Conservation (phyloP, 805 yeast genomes). For the Yarrowia alimentaria region DNA sequence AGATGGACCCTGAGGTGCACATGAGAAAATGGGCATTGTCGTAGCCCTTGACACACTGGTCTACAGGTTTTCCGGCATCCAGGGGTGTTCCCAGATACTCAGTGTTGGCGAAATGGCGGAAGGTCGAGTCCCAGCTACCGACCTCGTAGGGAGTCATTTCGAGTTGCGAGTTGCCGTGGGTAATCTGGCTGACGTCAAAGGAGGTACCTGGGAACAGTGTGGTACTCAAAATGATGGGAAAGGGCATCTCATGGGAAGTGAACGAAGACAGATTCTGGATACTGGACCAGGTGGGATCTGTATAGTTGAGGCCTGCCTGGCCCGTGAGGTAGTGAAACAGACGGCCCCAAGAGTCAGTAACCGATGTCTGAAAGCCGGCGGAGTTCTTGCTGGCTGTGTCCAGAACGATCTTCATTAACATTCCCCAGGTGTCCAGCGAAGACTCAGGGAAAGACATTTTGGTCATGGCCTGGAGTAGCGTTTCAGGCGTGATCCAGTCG, state of each 20-base stretch:
- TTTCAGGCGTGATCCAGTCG: no score
- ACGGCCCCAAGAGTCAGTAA: conserved; percentile 83
- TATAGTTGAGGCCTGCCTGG: conserved; percentile 49
- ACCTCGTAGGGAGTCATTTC: conserved; percentile 58
- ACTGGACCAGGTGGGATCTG: conserved; percentile 49
- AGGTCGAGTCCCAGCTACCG: conserved; percentile 85
- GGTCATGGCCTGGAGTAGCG: no score
- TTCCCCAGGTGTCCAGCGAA: no score
- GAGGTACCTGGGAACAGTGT: conserved; percentile 4
- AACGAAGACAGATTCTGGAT: conserved; percentile 61
- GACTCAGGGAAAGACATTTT: no score
- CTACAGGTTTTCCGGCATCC: conserved; percentile 54
- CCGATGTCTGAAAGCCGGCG: conserved; percentile 66
- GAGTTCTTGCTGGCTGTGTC: conserved; percentile 52
- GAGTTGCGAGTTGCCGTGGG: conserved; percentile 2
- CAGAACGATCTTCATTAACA: conserved; percentile 50
- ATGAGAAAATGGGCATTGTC: conserved; percentile 80
- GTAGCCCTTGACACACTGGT: conserved; percentile 60
- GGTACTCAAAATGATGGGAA: conserved; percentile 58
- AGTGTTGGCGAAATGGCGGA: conserved; percentile 61
- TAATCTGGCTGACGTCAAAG: background rate
- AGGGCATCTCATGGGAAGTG: conserved; percentile 63
- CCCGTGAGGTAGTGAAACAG: conserved; percentile 71
- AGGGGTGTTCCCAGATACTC: conserved; percentile 69
- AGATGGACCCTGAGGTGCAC: conserved; percentile 80